A percentile compares a stretch with the other conserved stretches of the same genome.
Conservation (phyloP, 148 eudicot species). For the Simmondsia chinensis region DNA sequence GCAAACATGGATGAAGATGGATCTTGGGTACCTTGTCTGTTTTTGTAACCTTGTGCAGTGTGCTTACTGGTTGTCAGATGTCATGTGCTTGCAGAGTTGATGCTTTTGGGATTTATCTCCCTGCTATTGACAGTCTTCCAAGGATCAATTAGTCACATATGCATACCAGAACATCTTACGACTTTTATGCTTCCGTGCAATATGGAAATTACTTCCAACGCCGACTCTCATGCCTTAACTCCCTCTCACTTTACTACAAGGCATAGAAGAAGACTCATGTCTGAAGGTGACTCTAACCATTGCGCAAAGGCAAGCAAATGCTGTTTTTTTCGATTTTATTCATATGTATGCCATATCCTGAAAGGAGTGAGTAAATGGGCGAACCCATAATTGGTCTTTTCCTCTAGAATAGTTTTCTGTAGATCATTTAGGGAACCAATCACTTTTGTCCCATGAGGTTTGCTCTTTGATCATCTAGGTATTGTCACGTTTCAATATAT, state of each 20-base stretch:
- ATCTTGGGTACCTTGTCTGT: not conserved
- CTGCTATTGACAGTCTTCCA: slow-evolving; percentile 70
- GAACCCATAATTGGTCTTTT: too few species aligned
- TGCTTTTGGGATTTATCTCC: slow-evolving; percentile 95
- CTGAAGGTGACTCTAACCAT: slow-evolving; percentile 15
- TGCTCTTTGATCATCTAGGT: too few species aligned
- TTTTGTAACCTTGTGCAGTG: not conserved
- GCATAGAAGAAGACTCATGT: slow-evolving; percentile 44
- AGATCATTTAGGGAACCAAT: too few species aligned
- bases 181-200: slow-evolving; percentile 74
- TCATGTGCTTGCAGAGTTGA: slow-evolving; percentile 50
- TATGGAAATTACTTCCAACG: slow-evolving; percentile 7
- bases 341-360: not conserved
- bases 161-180: slow-evolving; percentile 58
- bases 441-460: too few species aligned
- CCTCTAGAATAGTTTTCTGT: too few species aligned
- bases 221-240: slow-evolving; percentile 1
- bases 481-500: too few species aligned
- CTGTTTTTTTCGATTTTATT: not conserved
- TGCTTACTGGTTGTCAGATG: not conserved
- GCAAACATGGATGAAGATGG: too few species aligned
- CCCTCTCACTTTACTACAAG: too few species aligned
- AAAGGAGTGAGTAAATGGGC: not conserved
- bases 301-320: slow-evolving; percentile 30
- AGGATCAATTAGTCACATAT: slow-evolving; percentile 45